A percentile compares a stretch with the other conserved stretches of the same genome.
phyloP scores from a whole-genome alignment of 1,139 yeast species.

The Zygoascus meyerae region DNA sequence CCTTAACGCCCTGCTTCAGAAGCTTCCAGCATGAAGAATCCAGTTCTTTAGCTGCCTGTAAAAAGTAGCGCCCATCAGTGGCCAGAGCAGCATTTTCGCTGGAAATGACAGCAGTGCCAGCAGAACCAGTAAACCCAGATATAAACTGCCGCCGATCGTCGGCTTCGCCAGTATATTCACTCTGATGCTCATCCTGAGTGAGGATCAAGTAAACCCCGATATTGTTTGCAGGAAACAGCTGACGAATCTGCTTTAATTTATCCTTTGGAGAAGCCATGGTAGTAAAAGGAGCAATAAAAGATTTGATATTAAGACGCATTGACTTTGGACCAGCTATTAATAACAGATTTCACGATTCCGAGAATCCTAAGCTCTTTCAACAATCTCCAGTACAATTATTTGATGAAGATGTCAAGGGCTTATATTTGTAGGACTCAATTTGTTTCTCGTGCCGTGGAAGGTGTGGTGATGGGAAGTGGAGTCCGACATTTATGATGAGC shows the following conservation, averaged over 20 bases:
- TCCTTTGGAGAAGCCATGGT: slow-evolving; percentile 8
- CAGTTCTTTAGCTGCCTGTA: slow-evolving; percentile 82
- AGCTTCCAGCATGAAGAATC: slow-evolving; percentile 81
- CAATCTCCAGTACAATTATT: no score
- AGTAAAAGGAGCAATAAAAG: not conserved
- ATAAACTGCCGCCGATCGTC: slow-evolving; percentile 86
- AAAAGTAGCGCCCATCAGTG: slow-evolving; percentile 92
- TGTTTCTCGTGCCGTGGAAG: no score
- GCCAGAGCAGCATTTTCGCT: slow-evolving; percentile 68
- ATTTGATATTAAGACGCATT: not conserved
- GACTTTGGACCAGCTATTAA: no score
- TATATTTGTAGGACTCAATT: no score
- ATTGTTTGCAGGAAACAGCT: slow-evolving; percentile 55
- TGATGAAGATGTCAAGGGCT: no score
- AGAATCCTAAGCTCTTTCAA: no score
- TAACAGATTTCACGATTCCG: no score
- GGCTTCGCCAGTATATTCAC: slow-evolving; percentile 73
- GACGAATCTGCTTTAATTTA: slow-evolving; percentile 41
- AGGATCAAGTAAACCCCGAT: slow-evolving; percentile 79
- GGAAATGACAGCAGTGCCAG: slow-evolving; percentile 90
- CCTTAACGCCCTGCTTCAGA: slow-evolving; percentile 71
- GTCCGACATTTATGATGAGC: no score
- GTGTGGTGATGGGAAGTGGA: no score
- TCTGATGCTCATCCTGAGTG: slow-evolving; percentile 90
- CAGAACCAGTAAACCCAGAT: slow-evolving; percentile 83